Evolutionary conservation across 2,329 filamentous ascomycete genomes (phyloP).

Genomic region (Ophiostoma pallidulum): DNA sequence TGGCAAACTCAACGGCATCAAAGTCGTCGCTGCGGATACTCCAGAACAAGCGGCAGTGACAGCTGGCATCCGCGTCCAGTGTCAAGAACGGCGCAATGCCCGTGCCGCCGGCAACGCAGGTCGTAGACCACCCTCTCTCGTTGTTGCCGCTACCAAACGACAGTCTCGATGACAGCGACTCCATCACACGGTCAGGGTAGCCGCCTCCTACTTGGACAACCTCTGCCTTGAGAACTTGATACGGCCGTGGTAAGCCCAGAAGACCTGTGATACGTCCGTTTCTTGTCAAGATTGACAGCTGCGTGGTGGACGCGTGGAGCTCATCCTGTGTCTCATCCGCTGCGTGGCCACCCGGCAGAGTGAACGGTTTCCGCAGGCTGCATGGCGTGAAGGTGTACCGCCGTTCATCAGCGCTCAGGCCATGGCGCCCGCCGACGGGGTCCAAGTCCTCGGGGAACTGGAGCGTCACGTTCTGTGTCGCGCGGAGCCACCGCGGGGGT

Average conservation of each 20-base stretch:
- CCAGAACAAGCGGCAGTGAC: background rate
- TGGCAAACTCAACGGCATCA: constrained; percentile 12
- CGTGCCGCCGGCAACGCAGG: constrained; percentile 2
- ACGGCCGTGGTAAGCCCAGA: constrained; percentile 16
- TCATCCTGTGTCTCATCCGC: background rate
- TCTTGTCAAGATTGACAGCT: constrained; percentile 9
- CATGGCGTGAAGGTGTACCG: constrained; percentile 17
- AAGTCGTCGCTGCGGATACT: constrained; percentile 17
- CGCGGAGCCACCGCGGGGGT: constrained; percentile 7
- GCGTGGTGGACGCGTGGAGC: background rate
- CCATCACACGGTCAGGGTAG: background rate
- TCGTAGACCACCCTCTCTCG: too few relatives aligned
- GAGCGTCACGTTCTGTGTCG: constrained; percentile 15
- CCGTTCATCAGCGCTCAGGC: constrained; percentile 13
- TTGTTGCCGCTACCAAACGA: too few relatives aligned
- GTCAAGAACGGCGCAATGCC: constrained; percentile 1
- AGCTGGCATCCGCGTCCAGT: background rate
- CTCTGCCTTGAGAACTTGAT: constrained; percentile 10
- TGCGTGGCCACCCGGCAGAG: too few relatives aligned
- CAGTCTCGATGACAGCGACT: too few relatives aligned
- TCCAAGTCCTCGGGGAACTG: constrained; percentile 18
- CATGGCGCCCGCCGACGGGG: constrained; percentile 13
- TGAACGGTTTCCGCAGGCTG: too few relatives aligned
- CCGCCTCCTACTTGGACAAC: constrained; percentile 15
- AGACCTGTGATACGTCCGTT: constrained; percentile 18